Evolutionary conservation across 306 rosid species (phyloP).

Genomic region (Lablab purpureus): DNA sequence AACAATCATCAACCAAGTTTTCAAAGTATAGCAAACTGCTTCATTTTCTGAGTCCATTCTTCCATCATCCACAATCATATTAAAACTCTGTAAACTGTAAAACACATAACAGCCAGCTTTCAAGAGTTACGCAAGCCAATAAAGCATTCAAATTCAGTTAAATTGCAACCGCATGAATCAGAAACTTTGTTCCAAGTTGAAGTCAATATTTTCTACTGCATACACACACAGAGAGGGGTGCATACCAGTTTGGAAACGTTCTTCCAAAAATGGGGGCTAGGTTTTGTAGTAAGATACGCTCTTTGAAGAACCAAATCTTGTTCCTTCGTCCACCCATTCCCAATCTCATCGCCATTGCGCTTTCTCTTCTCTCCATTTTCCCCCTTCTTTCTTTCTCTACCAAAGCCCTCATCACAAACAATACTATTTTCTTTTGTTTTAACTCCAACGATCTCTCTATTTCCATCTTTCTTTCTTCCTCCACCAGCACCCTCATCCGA

Average conservation of each 20-base stretch:
- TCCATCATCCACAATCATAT: background rate
- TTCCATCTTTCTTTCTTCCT: background rate
- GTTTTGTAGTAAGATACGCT: conserved; percentile 73
- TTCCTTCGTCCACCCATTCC: conserved; percentile 75
- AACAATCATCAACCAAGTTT: background rate
- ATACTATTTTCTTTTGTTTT: background rate
- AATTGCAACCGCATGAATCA: background rate
- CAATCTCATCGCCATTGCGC: conserved; percentile 45
- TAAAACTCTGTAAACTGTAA: background rate
- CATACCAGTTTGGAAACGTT: conserved; percentile 80
- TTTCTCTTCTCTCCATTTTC: conserved; percentile 56
- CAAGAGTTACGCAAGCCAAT: background rate
- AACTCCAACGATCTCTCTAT: background rate
- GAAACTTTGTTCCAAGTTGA: background rate
- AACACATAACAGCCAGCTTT: background rate
- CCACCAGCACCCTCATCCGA: background rate
- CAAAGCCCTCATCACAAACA: background rate
- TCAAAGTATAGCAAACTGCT: background rate
- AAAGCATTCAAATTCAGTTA: background rate
- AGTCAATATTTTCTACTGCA: background rate
- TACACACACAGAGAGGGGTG: background rate
- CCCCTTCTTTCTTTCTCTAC: background rate
- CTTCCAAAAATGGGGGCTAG: conserved; percentile 93
- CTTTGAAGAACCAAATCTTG: conserved; percentile 72
- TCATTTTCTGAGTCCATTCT: background rate